Base-by-base conservation (phyloP, 805 yeast genomes). In the Saturnispora serradocipensis region DNA sequence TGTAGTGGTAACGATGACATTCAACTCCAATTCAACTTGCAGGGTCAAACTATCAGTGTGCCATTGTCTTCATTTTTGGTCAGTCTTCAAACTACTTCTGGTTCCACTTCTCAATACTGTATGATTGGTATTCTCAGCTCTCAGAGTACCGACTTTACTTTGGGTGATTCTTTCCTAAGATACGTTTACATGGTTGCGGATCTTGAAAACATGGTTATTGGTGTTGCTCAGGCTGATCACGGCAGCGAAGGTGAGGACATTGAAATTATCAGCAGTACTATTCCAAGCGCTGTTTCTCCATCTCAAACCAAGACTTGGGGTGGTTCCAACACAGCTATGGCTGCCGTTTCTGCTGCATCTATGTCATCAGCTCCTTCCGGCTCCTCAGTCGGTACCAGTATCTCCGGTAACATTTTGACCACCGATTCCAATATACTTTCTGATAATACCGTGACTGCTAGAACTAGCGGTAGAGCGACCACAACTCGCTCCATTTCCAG, bases 91-190 rank as follows among this genome's bases (percentile, higher is more conserved):
- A 54, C 63, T 16, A 52, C 53, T 6, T 8, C 51, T n/a, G 64
- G 64, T 6, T 30, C 58, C 5, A 55, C 59, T 16, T 61, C 67
- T 0, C 54, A 61, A 1, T 62, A 67, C 25, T 80, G 84, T 66
- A 73, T 71, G 24, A 56, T 79, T 35, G 81, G 77, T 6, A 48
- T 78, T 4, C 57, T 66, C 34, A 55, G 60, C 6, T 60, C 61
- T 7, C 68, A 66, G 34, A 67, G 66, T 46, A 65, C 65, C 27
- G 53, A 67, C 0, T 64, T 70, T 52, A 71, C 73, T 8, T 61
- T 79, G n/a, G 86, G 86, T 48, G 84, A 79, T 61, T 65, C 73
- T 3, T 76, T 81, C 64, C 59, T 81, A 50, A 70, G 77, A 55
- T 64, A 73, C 32, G 78, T 77, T 1, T 80, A 81, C 56, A 70